Conservation (phyloP, 208 protist species). For the Kentomonas sorsogonicus region DNA sequence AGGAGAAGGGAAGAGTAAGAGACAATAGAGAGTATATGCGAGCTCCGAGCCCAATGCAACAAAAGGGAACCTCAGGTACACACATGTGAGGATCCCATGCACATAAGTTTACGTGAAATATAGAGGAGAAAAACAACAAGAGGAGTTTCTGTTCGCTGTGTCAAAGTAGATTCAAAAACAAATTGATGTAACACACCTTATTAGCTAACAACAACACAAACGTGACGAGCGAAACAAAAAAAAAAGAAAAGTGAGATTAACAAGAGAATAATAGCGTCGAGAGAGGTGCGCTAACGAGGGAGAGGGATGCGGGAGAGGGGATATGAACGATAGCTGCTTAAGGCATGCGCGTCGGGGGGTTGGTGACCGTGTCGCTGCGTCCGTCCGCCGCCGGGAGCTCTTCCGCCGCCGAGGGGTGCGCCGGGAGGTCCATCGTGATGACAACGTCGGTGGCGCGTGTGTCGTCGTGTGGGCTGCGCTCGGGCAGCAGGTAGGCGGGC, state of each 20-base stretch:
- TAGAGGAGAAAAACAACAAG: background rate
- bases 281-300: background rate
- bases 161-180: too few relatives aligned
- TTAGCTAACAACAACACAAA: background rate
- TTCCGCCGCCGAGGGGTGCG: too few relatives aligned
- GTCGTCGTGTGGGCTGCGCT: conserved; percentile 7
- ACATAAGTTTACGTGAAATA: background rate
- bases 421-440: too few relatives aligned
- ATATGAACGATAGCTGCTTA: too few relatives aligned
- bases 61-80: background rate
- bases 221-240: background rate
- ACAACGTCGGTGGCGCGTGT: conserved; percentile 1
- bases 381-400: too few relatives aligned
- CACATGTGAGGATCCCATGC: background rate
- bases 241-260: conserved; percentile 2
- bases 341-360: too few relatives aligned
- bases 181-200: too few relatives aligned
- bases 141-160: background rate
- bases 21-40: background rate
- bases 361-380: too few relatives aligned
- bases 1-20: background rate
- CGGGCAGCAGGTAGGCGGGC: conserved; percentile 32
- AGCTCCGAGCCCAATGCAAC: background rate
- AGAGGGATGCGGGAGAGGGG: background rate
- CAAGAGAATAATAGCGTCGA: background rate